phyloP scores from a whole-genome alignment of 208 protist species.

The Trichomonas tenax region DNA sequence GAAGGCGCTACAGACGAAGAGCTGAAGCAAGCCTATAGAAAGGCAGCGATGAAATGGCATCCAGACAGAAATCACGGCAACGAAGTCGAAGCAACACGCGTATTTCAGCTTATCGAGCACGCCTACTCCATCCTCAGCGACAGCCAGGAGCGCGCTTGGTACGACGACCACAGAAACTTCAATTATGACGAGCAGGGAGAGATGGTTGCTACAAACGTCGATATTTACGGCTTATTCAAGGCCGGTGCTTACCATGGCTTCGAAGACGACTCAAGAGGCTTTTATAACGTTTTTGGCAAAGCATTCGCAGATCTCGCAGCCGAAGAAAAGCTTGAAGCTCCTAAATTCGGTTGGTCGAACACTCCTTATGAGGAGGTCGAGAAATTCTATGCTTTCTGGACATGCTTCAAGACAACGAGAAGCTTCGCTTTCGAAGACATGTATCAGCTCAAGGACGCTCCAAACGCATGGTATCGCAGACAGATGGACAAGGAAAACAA shows the following conservation, averaged over 20 bases:
- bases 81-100: neutral
- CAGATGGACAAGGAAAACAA: neutral
- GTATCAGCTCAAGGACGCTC: neutral
- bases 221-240: neutral
- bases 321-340: neutral
- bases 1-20: neutral
- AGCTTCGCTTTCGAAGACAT: neutral
- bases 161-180: neutral
- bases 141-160: neutral
- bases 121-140: neutral
- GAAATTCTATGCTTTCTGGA: neutral
- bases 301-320: neutral
- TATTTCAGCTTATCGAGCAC: constrained; percentile 7
- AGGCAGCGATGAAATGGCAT: neutral
- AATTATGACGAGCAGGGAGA: neutral
- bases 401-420: neutral
- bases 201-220: neutral
- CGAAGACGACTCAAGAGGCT: neutral
- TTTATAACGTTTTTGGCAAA: neutral
- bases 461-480: neutral
- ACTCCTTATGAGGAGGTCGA: neutral
- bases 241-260: neutral
- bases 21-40: neutral
- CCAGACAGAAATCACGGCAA: neutral
- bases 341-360: neutral